phyloP scores from a whole-genome alignment of 2,329 filamentous ascomycete species.

The Calonectria naviculata region DNA sequence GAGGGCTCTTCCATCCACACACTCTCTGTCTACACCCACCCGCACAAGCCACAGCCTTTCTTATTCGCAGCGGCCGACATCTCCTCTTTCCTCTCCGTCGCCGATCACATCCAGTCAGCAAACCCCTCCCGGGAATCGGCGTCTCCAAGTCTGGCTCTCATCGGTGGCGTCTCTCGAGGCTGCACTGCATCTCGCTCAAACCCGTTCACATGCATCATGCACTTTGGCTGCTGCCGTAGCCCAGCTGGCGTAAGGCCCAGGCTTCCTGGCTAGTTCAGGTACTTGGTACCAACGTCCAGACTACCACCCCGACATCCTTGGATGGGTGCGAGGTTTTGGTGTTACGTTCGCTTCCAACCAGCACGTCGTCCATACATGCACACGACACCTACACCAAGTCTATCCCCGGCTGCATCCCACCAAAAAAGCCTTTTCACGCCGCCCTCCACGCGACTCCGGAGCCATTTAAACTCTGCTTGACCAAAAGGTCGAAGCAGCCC shows the following conservation, averaged over 20 bases:
- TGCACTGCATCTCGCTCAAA: slow-evolving; percentile 25
- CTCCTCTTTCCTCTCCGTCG: slow-evolving; percentile 8
- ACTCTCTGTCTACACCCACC: not conserved
- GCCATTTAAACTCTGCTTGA: slow-evolving; percentile 28
- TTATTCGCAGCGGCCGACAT: not conserved
- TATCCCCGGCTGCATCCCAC: slow-evolving; percentile 25
- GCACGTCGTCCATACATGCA: not conserved
- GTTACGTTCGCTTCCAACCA: slow-evolving; percentile 12
- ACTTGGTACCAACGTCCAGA: not conserved
- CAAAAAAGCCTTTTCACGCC: slow-evolving; percentile 13
- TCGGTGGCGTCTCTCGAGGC: slow-evolving; percentile 17
- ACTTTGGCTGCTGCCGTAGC: slow-evolving; percentile 1
- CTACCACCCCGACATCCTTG: not conserved
- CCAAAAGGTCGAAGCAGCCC: slow-evolving; percentile 24
- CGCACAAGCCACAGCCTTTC: not conserved
- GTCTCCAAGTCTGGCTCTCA: slow-evolving; percentile 12
- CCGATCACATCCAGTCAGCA: slow-evolving; percentile 10
- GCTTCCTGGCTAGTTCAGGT: not conserved
- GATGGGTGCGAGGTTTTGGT: slow-evolving; percentile 3
- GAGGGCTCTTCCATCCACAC: not conserved
- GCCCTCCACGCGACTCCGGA: slow-evolving; percentile 23
- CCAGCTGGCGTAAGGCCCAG: not conserved
- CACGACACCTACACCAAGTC: slow-evolving; percentile 14
- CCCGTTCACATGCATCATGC: slow-evolving; percentile 29
- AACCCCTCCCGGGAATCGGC: slow-evolving; percentile 4